phyloP scores from a whole-genome alignment of 345 rosid species.

The Theobroma cacao region DNA sequence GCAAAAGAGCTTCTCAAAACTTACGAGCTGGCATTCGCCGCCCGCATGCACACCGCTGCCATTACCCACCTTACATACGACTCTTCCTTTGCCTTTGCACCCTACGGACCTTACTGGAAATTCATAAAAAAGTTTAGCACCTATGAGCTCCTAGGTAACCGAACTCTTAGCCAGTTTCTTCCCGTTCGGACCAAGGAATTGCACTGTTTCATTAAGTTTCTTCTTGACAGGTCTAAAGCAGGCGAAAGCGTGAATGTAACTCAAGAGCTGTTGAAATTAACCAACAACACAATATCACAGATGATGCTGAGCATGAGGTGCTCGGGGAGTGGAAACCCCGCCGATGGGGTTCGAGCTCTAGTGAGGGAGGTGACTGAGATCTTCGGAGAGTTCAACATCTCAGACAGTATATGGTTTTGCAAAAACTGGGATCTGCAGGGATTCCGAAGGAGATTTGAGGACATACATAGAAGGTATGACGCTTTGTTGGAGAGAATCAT shows the following conservation, averaged over 20 bases:
- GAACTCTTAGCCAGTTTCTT: slow-evolving; percentile 34
- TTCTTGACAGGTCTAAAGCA: slow-evolving; percentile 19
- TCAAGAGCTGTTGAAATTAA: slow-evolving; percentile 35
- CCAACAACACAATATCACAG: slow-evolving; percentile 40
- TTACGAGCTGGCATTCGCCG: slow-evolving; percentile 33
- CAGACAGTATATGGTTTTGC: slow-evolving; percentile 43
- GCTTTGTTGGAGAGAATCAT: slow-evolving; percentile 38
- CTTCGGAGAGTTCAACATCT: slow-evolving; percentile 45
- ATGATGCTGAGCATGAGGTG: slow-evolving; percentile 47
- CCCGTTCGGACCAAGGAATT: slow-evolving; percentile 32
- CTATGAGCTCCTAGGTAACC: slow-evolving; percentile 37
- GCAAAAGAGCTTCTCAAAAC: slow-evolving; percentile 38
- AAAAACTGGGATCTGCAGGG: slow-evolving; percentile 40
- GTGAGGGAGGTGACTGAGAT: slow-evolving; percentile 38
- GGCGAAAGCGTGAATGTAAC: slow-evolving; percentile 33
- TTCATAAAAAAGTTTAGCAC: slow-evolving; percentile 27
- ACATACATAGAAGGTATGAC: slow-evolving; percentile 28
- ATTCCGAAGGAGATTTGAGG: slow-evolving; percentile 24
- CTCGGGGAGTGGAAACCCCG: slow-evolving; percentile 27
- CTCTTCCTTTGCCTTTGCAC: slow-evolving; percentile 43
- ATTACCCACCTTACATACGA: slow-evolving; percentile 38
- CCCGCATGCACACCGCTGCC: slow-evolving; percentile 33
- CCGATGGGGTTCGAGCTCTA: slow-evolving; percentile 28
- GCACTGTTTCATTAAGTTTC: slow-evolving; percentile 5
- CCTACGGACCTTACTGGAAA: slow-evolving; percentile 45